phyloP scores from a whole-genome alignment of 208 protist species.

The Trypanosoma platydactyli region DNA sequence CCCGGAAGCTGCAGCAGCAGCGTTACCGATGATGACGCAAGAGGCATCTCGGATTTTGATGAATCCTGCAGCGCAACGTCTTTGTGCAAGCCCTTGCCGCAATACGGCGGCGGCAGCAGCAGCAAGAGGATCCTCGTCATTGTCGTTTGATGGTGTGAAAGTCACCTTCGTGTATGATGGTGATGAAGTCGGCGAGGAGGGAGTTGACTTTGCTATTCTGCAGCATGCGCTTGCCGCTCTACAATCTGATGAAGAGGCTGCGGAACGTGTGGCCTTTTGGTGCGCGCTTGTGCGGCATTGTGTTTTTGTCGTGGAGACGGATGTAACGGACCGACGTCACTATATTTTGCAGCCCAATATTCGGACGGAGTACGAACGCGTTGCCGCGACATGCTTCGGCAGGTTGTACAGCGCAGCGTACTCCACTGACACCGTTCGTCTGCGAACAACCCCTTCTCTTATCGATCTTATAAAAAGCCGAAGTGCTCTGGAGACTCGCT shows the following conservation, averaged over 20 bases:
- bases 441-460: constrained; percentile 53
- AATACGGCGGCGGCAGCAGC: not conserved
- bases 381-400: constrained; percentile 52
- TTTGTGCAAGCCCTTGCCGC: not conserved
- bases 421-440: constrained; percentile 25
- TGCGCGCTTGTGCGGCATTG: constrained; percentile 27
- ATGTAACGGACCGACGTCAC: constrained; percentile 64
- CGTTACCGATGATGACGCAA: not conserved
- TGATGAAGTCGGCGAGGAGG: constrained; percentile 13
- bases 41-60: constrained; percentile 25
- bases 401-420: constrained; percentile 41
- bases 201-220: constrained; percentile 67
- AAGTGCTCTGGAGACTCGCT: constrained; percentile 37
- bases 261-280: constrained; percentile 27
- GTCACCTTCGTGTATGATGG: constrained; percentile 28
- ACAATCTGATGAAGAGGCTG: constrained; percentile 27
- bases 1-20: not conserved
- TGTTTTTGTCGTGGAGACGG: constrained; percentile 66
- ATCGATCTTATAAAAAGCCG: constrained; percentile 28
- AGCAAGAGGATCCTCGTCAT: not conserved
- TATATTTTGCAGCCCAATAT: constrained; percentile 42
- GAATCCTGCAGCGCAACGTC: constrained; percentile 34
- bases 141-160: constrained; percentile 17
- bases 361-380: constrained; percentile 44
- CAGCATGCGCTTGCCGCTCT: constrained; percentile 65